Conservation (phyloP, 805 yeast genomes). For the Jamesozyma rosinii region DNA sequence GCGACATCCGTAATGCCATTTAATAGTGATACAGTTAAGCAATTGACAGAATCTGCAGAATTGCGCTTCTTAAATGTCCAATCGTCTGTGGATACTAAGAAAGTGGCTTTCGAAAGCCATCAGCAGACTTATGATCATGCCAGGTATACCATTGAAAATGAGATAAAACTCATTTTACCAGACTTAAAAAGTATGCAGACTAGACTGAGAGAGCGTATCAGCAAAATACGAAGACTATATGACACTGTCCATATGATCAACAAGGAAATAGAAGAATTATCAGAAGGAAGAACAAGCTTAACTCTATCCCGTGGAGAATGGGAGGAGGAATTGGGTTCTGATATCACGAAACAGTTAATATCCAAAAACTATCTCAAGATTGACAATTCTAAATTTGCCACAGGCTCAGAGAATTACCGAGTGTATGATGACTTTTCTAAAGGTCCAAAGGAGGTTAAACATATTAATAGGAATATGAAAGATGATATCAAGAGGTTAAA, state of each 20-base stretch:
- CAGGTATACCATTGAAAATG: constrained; percentile 9
- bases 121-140: constrained; percentile 17
- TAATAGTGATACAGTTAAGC: constrained; percentile 6
- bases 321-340: constrained; percentile 21
- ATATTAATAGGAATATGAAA: constrained; percentile 18
- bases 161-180: constrained; percentile 10
- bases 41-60: constrained; percentile 11
- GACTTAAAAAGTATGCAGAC: constrained; percentile 8
- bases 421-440: constrained; percentile 24
- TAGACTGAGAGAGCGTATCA: constrained; percentile 13
- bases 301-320: constrained; percentile 21
- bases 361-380: constrained; percentile 13
- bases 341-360: constrained; percentile 17
- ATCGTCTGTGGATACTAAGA: constrained; percentile 21
- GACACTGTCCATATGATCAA: constrained; percentile 18
- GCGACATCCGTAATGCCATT: constrained; percentile 2
- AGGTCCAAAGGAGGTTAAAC: constrained; percentile 20
- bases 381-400: constrained; percentile 2
- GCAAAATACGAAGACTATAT: constrained; percentile 19
- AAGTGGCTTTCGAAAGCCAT: constrained; percentile 17
- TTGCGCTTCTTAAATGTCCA: constrained; percentile 21
- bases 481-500: constrained; percentile 18
- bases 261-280: constrained; percentile 17
- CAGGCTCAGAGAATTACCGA: constrained; percentile 9
- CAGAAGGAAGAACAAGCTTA: constrained; percentile 17